Conservation (phyloP, 1,284 basidiomycete genomes). For the Abortiporus biennis region DNA sequence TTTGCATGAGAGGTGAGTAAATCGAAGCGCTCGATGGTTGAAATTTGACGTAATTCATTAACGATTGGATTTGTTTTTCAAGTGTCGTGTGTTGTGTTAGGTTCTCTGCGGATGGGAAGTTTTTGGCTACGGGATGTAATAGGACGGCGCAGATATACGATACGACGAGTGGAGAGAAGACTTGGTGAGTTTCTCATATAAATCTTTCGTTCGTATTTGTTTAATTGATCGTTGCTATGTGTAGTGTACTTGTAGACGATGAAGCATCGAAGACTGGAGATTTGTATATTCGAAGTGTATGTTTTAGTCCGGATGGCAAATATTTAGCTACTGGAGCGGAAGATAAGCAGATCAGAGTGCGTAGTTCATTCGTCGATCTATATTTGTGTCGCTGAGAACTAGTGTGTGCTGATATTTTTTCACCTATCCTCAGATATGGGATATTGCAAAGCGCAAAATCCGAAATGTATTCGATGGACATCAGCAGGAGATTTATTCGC, state of each 20-base stretch:
- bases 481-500: constrained; percentile 84
- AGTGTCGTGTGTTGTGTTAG: constrained; percentile 91
- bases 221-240: background rate
- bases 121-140: constrained; percentile 88
- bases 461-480: constrained; percentile 74
- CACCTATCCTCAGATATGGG: constrained; percentile 60
- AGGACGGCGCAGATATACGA: constrained; percentile 88
- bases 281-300: constrained; percentile 65
- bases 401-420: background rate
- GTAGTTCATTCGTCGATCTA: constrained; percentile 17
- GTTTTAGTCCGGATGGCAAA: constrained; percentile 65
- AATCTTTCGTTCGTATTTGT: background rate
- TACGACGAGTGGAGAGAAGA: constrained; percentile 78
- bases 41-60: constrained; percentile 1
- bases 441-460: constrained; percentile 68
- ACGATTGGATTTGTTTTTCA: constrained; percentile 8
- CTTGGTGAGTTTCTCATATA: constrained; percentile 45
- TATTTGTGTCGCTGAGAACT: background rate
- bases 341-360: constrained; percentile 61
- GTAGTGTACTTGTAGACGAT: constrained; percentile 54
- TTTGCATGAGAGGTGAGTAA: constrained; percentile 81
- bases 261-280: constrained; percentile 46
- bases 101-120: constrained; percentile 87
- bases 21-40: too few species aligned
- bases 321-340: constrained; percentile 66